These are phyloP conservation scores for Phytopythium mirpurense DNA, from an alignment of 352 stramenopile genomes.

Conservation along the genomic window DNA sequence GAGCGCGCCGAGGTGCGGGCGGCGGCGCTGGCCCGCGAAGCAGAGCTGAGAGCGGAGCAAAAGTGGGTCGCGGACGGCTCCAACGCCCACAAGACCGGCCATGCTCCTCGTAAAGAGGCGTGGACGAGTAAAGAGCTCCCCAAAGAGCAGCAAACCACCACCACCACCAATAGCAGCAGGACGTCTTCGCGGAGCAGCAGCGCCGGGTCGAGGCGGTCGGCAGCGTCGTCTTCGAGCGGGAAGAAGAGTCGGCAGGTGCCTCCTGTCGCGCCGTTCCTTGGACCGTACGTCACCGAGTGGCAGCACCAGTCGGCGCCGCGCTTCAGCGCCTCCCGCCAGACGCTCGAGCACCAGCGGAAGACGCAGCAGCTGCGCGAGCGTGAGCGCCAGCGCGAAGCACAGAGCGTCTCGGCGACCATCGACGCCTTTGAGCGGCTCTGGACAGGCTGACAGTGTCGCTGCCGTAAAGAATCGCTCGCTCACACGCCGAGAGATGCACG, in stretches of 20 bases:
- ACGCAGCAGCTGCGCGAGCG: conserved; percentile 14
- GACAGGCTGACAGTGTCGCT: conserved; percentile 8
- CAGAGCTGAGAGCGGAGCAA: conserved; percentile 28
- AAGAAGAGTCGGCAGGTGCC: conserved; percentile 5
- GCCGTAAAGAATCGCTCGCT: too few relatives aligned
- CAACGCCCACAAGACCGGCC: conserved; percentile 6
- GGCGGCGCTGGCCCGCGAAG: conserved; percentile 27
- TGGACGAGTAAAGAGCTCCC: conserved; percentile 1
- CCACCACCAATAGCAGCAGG: background rate
- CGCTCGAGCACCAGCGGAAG: conserved; percentile 6
- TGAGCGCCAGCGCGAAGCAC: background rate
- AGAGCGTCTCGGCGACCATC: conserved; percentile 25
- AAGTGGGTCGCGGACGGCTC: conserved; percentile 36
- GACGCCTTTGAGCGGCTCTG: conserved; percentile 30
- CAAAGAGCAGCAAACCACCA: background rate
- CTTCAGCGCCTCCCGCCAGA: conserved; percentile 3
- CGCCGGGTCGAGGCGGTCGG: background rate
- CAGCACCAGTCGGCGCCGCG: conserved; percentile 23
- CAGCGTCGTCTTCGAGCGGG: background rate
- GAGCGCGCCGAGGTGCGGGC: conserved; percentile 31
- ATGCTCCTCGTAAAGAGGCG: conserved; percentile 8
- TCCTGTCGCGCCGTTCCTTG: conserved; percentile 22
- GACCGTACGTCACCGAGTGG: conserved; percentile 35
- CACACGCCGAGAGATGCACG: background rate
- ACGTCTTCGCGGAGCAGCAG: conserved; percentile 1